A percentile compares a stretch with the other conserved stretches of the same genome.
phyloP scores from a whole-genome alignment of 2,329 filamentous ascomycete species.

The Sporothrix phasma region DNA sequence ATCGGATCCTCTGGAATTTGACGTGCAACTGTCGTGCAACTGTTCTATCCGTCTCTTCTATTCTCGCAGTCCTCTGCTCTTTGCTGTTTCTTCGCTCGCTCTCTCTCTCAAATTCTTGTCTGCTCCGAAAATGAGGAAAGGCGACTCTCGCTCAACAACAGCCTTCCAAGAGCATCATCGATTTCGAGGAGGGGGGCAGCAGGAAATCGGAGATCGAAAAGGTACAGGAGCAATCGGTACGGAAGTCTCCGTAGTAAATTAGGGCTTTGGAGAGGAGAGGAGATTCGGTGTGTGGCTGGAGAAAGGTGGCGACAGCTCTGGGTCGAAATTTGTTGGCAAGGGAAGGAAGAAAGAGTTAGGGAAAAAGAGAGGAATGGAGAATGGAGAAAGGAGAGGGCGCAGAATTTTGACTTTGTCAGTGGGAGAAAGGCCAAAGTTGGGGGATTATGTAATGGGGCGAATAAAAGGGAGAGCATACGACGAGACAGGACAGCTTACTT shows the following conservation, averaged over 20 bases:
- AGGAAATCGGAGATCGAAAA: background rate
- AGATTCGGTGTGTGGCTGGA: constrained; percentile 26
- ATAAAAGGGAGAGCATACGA: no score
- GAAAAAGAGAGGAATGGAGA: background rate
- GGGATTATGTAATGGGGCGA: constrained; percentile 7
- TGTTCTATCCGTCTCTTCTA: background rate
- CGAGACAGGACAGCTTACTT: no score
- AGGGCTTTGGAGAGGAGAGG: constrained; percentile 1
- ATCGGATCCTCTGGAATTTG: constrained; percentile 2
- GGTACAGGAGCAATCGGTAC: background rate
- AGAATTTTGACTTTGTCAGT: background rate
- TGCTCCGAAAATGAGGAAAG: background rate
- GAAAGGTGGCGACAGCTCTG: constrained; percentile 22
- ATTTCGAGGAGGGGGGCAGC: background rate
- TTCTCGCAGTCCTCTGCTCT: background rate
- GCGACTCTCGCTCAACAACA: constrained; percentile 5
- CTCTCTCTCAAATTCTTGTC: background rate
- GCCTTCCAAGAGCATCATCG: constrained; percentile 7
- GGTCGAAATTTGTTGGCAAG: background rate
- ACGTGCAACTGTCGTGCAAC: background rate
- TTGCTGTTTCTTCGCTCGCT: background rate
- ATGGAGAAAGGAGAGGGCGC: background rate
- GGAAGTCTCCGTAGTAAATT: no score
- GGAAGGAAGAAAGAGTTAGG: no score
- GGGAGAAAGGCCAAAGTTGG: background rate